A percentile compares a stretch with the other conserved stretches of the same genome.
These are phyloP conservation scores for Mycogone perniciosa DNA, from an alignment of 2,329 filamentous ascomycete species.

Conservation along the genomic window DNA sequence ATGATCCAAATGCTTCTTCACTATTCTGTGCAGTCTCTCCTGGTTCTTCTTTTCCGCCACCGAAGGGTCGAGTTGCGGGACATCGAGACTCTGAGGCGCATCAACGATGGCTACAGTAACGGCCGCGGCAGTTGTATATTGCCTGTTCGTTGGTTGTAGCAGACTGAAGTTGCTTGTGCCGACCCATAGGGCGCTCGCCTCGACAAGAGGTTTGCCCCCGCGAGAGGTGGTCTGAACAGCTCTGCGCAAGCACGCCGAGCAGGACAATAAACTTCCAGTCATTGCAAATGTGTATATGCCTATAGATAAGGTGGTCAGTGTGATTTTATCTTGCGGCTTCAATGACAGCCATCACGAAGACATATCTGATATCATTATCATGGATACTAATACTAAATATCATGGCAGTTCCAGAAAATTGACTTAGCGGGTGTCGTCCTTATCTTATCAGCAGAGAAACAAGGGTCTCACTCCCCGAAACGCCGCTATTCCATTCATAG, in stretches of 20 bases:
- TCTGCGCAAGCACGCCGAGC: constrained; percentile 17
- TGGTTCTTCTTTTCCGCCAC: constrained; percentile 16
- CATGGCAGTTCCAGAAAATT: not conserved
- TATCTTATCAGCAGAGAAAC: constrained; percentile 7
- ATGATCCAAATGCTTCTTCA: constrained; percentile 53
- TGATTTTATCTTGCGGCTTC: too few relatives aligned
- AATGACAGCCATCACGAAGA: too few relatives aligned
- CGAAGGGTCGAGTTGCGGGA: constrained; percentile 11
- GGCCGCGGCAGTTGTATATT: constrained; percentile 12
- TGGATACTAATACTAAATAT: not conserved
- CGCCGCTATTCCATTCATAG: not conserved
- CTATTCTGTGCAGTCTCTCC: constrained; percentile 30
- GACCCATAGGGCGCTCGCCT: not conserved
- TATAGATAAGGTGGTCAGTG: too few relatives aligned
- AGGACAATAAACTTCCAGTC: constrained; percentile 11
- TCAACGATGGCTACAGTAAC: constrained; percentile 15
- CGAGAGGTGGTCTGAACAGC: constrained; percentile 16
- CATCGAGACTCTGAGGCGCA: constrained; percentile 18
- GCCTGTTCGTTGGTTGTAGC: constrained; percentile 12
- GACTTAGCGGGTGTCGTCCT: not conserved
- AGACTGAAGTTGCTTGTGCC: constrained; percentile 6
- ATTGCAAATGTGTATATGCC: not conserved
- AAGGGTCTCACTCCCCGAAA: constrained; percentile 3
- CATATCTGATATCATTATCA: too few relatives aligned
- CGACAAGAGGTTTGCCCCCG: not conserved